These are phyloP conservation scores for Penicillium sp. DNA, from an alignment of 2,329 filamentous ascomycete species.

Conservation along the genomic window DNA sequence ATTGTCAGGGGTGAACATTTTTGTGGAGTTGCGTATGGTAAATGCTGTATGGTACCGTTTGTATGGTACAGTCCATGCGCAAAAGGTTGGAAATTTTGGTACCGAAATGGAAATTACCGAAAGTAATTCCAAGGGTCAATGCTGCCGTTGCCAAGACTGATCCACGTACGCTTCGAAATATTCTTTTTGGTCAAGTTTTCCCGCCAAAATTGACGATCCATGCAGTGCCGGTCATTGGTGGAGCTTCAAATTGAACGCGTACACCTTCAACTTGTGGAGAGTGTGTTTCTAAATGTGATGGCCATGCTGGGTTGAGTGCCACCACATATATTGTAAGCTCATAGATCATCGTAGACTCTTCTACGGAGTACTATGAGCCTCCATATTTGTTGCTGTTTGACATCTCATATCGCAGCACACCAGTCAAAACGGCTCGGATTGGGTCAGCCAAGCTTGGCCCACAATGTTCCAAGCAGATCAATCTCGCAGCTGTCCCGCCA, in stretches of 20 bases:
- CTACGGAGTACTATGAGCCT: not conserved
- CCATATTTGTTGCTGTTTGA: not conserved
- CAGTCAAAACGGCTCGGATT: not conserved
- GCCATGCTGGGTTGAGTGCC: not conserved
- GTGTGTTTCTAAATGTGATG: conserved; percentile 11
- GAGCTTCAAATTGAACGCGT: conserved; percentile 23
- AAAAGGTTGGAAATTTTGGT: not conserved
- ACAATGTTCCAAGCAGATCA: not conserved
- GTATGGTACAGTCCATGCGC: not conserved
- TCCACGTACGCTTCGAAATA: conserved; percentile 12
- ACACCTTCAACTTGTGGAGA: conserved; percentile 15
- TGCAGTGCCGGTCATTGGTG: conserved; percentile 25
- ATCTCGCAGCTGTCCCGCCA: not conserved
- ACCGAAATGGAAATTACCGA: not conserved
- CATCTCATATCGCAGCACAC: not conserved
- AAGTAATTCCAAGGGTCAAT: not conserved
- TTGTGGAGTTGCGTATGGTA: conserved; percentile 8
- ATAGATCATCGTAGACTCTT: not conserved
- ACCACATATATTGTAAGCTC: not conserved
- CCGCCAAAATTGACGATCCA: conserved; percentile 21
- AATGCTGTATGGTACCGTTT: not conserved
- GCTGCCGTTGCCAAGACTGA: conserved; percentile 25
- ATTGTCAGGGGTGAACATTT: conserved; percentile 27
- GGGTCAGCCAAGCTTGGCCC: not conserved
- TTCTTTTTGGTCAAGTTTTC: conserved; percentile 9